Evolutionary conservation across 1,284 basidiomycete genomes (phyloP), one percentile per base, ranked within the genome.

Genomic region (Hemileia vastatrix): DNA sequence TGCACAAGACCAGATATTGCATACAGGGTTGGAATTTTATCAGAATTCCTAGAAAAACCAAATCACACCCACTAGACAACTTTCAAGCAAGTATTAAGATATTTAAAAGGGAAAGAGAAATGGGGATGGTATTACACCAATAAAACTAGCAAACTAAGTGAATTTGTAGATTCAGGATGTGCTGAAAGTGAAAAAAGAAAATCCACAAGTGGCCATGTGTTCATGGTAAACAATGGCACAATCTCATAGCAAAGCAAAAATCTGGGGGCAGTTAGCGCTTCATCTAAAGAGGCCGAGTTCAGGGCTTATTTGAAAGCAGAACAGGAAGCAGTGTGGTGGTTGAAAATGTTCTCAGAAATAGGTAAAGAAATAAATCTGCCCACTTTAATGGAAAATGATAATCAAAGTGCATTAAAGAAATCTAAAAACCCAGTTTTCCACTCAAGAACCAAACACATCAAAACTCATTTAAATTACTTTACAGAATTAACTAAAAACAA

Each of bases 1-100:
- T 53, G 57, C 23, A 60, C 57, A 27, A 52, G 57, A 21, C 57
- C 57, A 45, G 57, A 60, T 53, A 60, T 60, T n/a, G 47, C 49
- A 13, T 60, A 60, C 43, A 33, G 24, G 27, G 57, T 54, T 6
- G 57, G 57, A 53, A 52, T 21, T 31, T 15, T 60, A 47, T 60
- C 57, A 44, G 50, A 60, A 27, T 60, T 60, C 21, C 18, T 60
- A 23, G 57, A 53, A 21, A 60, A 53, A 11, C 57, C 57, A 24
- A 44, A 36, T 13, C 1, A 31, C 6, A 44, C 43, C 13, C 57
- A 60, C 47, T 60, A 43, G 57, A 33, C 27, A 31, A 50, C 50
- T 4, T 54, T 60, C 51, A 60, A 60, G 13, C 33, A 50, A 54
- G 36, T 36, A n/a, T 43, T 60, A 11, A 53, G 57, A 53, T 60